Percentiles rank a stretch among this genome's conserved stretches.
Evolutionary conservation across 768 basidiomycete species (phyloP).

Genomic region (Polyporus arcularius): DNA sequence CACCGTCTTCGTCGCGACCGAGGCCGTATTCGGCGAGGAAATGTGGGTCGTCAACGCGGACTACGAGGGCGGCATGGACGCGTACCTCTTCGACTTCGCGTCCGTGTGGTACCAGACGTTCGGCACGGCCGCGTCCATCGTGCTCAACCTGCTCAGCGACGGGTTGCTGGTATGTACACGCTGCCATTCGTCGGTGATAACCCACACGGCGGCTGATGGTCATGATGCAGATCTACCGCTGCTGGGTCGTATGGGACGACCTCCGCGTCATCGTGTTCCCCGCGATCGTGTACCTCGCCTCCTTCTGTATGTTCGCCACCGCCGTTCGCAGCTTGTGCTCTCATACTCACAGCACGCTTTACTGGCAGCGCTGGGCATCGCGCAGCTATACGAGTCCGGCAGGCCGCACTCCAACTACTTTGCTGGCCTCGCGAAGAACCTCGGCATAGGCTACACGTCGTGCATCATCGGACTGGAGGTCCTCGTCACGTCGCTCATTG

Average conservation of each 20-base stretch:
- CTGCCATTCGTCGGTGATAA: background rate
- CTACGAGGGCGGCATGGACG: conserved; percentile 37
- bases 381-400: conserved; percentile 11
- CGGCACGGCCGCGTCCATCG: conserved; percentile 21
- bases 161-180: conserved; percentile 15
- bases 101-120: conserved; percentile 34
- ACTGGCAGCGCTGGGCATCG: conserved; percentile 15
- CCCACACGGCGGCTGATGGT: background rate
- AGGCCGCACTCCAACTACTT: conserved; percentile 15
- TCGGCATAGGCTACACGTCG: conserved; percentile 17
- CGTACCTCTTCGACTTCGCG: conserved; percentile 31
- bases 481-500: conserved; percentile 15
- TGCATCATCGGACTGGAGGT: conserved; percentile 17
- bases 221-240: conserved; percentile 41
- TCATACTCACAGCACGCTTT: background rate
- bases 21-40: conserved; percentile 34
- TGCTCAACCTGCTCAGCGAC: conserved; percentile 38
- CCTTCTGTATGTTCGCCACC: background rate
- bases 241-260: conserved; percentile 35
- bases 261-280: conserved; percentile 14
- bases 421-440: conserved; percentile 6
- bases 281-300: conserved; percentile 13
- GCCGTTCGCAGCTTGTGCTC: background rate
- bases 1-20: conserved; percentile 33
- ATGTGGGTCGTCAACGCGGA: conserved; percentile 37